phyloP scores from a whole-genome alignment of 75 land plant genomes.

The Larix kaempferi region DNA sequence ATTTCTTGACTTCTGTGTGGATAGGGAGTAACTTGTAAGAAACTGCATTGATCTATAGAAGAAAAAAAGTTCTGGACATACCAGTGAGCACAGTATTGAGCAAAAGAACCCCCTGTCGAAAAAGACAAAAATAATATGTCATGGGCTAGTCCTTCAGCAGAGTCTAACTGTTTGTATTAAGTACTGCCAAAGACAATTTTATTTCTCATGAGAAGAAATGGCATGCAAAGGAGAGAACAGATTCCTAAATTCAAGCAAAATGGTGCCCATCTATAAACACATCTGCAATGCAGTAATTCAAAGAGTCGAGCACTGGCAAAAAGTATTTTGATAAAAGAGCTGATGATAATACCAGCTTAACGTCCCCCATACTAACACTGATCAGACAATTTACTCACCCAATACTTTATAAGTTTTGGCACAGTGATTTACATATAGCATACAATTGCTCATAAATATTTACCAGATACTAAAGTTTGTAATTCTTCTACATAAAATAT shows the following conservation, averaged over 20 bases:
- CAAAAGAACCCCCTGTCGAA: slow-evolving; percentile 75
- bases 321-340: neutral
- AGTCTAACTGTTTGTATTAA: neutral
- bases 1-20: neutral
- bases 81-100: slow-evolving; percentile 97
- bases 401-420: too few species aligned
- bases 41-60: neutral
- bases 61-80: slow-evolving; percentile 17
- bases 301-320: neutral
- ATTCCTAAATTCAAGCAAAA: neutral
- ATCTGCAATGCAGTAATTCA: neutral
- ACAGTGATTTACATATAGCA: too few species aligned
- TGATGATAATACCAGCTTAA: too few species aligned
- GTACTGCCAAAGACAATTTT: neutral
- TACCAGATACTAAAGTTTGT: too few species aligned
- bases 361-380: too few species aligned
- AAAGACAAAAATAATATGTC: neutral
- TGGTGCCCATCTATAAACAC: neutral
- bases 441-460: too few species aligned
- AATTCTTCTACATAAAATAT: too few species aligned
- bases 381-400: too few species aligned
- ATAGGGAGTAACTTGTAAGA: neutral
- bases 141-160: neutral
- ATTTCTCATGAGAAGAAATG: neutral
- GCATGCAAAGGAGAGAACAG: neutral